Conservation (phyloP, 208 protist genomes). For the Blechomonas ayalai region DNA sequence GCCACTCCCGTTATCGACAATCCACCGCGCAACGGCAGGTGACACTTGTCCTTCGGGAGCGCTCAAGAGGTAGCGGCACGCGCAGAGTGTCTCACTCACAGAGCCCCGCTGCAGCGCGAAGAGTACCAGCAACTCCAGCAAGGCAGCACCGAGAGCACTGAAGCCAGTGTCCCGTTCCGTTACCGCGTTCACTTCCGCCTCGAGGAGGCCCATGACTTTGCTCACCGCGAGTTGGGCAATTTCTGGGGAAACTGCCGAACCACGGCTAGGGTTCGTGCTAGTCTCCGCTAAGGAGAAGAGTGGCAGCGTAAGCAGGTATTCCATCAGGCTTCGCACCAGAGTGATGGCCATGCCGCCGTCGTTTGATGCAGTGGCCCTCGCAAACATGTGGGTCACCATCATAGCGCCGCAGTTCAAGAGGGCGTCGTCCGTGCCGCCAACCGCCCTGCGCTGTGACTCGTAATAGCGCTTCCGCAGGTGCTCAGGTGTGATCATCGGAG, state of each 20-base stretch:
- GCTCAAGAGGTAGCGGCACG: conserved; percentile 54
- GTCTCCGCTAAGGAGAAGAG: conserved; percentile 63
- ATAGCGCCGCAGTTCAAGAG: conserved; percentile 76
- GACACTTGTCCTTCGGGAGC: conserved; percentile 22
- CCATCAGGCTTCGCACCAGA: conserved; percentile 53
- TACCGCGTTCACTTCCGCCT: not conserved
- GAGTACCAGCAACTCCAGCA: conserved; percentile 63
- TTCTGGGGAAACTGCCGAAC: conserved; percentile 20
- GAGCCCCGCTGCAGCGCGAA: conserved; percentile 65
- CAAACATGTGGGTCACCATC: conserved; percentile 73
- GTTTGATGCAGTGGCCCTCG: conserved; percentile 11
- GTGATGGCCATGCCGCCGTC: conserved; percentile 33
- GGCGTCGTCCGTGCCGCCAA: conserved; percentile 22
- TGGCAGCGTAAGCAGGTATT: conserved; percentile 59
- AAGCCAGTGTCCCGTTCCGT: not conserved
- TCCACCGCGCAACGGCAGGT: conserved; percentile 29
- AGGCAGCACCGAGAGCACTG: conserved; percentile 9
- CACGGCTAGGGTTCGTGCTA: conserved; percentile 1
- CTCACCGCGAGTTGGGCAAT: conserved; percentile 53
- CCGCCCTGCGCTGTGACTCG: conserved; percentile 11
- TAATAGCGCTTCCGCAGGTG: conserved; percentile 50
- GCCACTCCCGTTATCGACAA: conserved; percentile 23
- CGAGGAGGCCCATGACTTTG: conserved; percentile 19
- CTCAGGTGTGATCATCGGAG: conserved; percentile 56
- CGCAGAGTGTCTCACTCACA: conserved; percentile 63